Percentiles rank a stretch among this genome's conserved stretches.
Conservation (phyloP, 2,329 filamentous ascomycete genomes). For the Aspergillus caelatus region DNA sequence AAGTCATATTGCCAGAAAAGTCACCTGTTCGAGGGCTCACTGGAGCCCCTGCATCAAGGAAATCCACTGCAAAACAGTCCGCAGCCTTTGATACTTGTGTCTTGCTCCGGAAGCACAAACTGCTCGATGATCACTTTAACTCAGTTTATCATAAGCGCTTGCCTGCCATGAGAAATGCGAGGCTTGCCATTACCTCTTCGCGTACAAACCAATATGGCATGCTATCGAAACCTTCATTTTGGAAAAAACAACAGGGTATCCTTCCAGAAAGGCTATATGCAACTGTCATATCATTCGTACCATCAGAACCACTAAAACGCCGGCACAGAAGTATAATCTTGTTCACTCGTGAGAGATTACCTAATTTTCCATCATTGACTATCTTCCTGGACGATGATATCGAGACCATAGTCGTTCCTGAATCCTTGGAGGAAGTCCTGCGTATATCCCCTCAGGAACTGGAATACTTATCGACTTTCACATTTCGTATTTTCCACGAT, state of each 20-base stretch:
- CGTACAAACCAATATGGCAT: constrained; percentile 75
- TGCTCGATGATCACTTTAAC: constrained; percentile 73
- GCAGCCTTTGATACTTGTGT: constrained; percentile 85
- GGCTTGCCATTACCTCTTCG: constrained; percentile 77
- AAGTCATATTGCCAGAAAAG: constrained; percentile 74
- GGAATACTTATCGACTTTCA: constrained; percentile 68
- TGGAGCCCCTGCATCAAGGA: constrained; percentile 68
- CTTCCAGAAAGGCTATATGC: constrained; percentile 61
- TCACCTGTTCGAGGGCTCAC: constrained; percentile 70
- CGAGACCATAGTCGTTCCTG: constrained; percentile 60
- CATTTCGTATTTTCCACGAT: constrained; percentile 74
- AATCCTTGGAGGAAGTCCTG: constrained; percentile 44
- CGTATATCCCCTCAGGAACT: constrained; percentile 47
- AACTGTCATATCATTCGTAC: constrained; percentile 62
- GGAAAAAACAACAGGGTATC: constrained; percentile 55
- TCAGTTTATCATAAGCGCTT: constrained; percentile 72
- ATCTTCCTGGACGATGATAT: constrained; percentile 71
- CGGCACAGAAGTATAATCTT: constrained; percentile 68
- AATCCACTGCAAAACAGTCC: constrained; percentile 80
- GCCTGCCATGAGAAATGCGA: constrained; percentile 83
- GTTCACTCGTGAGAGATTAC: constrained; percentile 68
- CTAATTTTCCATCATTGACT: constrained; percentile 67
- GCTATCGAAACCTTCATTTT: constrained; percentile 76
- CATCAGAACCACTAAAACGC: constrained; percentile 59
- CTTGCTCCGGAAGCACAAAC: constrained; percentile 64